Conservation (phyloP, 176 grass and related monocot species). For the Tillandsia fasciculata region DNA sequence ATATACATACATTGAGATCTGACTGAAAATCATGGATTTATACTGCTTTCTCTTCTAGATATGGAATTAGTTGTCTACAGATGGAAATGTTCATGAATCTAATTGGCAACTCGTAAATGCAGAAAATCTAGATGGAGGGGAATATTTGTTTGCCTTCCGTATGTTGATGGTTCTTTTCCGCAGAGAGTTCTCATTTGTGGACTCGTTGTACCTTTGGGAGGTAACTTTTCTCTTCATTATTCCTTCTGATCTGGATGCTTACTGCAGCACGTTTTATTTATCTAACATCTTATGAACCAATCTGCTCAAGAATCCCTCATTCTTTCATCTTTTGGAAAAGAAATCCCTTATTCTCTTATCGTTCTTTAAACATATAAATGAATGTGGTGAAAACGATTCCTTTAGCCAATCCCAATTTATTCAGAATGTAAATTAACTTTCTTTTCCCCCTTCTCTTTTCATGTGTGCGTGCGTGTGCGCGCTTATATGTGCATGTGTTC, state of each 20-base stretch:
- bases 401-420: neutral
- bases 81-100: slow-evolving; percentile 3
- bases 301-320: no score
- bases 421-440: no score
- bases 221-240: slow-evolving; percentile 25
- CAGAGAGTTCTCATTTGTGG: slow-evolving; percentile 91
- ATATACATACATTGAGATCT: neutral
- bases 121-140: slow-evolving; percentile 89
- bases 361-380: neutral
- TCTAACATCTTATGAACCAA: no score
- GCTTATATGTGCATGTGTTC: neutral
- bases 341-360: neutral
- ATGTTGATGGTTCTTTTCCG: slow-evolving; percentile 98
- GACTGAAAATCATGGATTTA: neutral
- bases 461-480: no score
- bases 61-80: neutral
- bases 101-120: slow-evolving; percentile 28
- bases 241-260: neutral
- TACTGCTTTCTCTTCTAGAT: neutral
- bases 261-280: no score
- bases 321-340: no score
- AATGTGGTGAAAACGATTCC: neutral
- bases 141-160: slow-evolving; percentile 92
- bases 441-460: no score
- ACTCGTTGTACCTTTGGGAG: slow-evolving; percentile 96